phyloP scores from a whole-genome alignment of 2,329 filamentous ascomycete species.

The Paraconiothyrium sp. region DNA sequence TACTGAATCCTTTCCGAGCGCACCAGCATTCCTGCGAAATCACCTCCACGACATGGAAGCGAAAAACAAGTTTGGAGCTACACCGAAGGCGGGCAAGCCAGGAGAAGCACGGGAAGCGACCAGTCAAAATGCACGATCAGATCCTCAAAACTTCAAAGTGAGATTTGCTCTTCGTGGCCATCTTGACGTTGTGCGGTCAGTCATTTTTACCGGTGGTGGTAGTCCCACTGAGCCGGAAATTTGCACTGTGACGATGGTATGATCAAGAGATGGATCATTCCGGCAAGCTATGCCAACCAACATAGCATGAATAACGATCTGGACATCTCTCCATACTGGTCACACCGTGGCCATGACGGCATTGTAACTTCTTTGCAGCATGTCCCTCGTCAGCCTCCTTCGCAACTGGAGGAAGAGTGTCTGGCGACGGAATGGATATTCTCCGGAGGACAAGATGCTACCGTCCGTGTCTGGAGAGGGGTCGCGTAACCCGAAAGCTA shows the following conservation, averaged over 20 bases:
- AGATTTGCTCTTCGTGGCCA: conserved; percentile 92
- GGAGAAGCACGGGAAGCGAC: conserved; percentile 66
- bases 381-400: conserved; percentile 90
- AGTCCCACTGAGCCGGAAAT: conserved; percentile 96
- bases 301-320: conserved; percentile 76
- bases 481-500: conserved; percentile 92
- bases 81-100: conserved; percentile 66
- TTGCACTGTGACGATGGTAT: conserved; percentile 94
- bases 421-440: conserved; percentile 97
- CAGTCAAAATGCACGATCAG: conserved; percentile 62
- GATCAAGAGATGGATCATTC: conserved; percentile 96
- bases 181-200: conserved; percentile 89
- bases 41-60: conserved; percentile 72
- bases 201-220: conserved; percentile 96
- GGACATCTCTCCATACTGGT: conserved; percentile 93
- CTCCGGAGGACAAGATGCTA: conserved; percentile 93
- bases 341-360: conserved; percentile 92
- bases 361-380: conserved; percentile 85
- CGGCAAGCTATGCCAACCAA: conserved; percentile 75
- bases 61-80: conserved; percentile 78
- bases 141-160: conserved; percentile 86
- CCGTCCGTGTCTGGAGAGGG: conserved; percentile 93
- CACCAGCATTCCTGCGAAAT: conserved; percentile 82
- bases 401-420: conserved; percentile 84
- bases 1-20: conserved; percentile 85